Conservation (phyloP, 148 eudicot genomes). For the Rhododendron ovatum region DNA sequence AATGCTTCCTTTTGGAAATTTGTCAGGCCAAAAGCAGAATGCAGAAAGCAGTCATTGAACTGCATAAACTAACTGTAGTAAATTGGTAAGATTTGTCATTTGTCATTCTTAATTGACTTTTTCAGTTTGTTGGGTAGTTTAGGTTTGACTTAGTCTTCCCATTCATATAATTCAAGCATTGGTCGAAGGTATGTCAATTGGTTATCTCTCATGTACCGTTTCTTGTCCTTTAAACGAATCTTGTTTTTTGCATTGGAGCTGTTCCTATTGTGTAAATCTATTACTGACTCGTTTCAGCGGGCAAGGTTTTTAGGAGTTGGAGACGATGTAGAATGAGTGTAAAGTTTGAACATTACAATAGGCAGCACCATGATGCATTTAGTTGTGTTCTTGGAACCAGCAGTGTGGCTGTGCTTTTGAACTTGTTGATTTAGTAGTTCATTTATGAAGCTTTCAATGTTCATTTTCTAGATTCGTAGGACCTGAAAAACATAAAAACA, state of each 20-base stretch:
- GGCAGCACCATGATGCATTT: not conserved
- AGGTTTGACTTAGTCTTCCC: not conserved
- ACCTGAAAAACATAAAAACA: not conserved
- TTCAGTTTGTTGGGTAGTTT: not conserved
- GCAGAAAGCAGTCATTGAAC: not conserved
- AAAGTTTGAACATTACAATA: not conserved
- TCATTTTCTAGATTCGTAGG: not conserved
- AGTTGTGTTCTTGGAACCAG: not conserved
- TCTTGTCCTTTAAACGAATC: not conserved
- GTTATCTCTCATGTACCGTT: not conserved
- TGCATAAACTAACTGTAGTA: not conserved
- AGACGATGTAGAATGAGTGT: not conserved
- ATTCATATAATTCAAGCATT: not conserved
- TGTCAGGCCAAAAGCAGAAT: not conserved
- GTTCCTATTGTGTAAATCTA: not conserved
- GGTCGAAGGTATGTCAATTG: not conserved
- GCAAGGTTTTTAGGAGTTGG: not conserved
- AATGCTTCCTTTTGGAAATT: not conserved
- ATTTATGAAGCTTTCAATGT: not conserved
- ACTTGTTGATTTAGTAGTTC: not conserved
- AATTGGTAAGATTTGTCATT: not conserved
- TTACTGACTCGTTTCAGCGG: not conserved
- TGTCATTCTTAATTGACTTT: not conserved
- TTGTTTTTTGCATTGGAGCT: not conserved
- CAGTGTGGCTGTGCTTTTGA: not conserved